Percentiles rank a stretch among this genome's conserved stretches.
Conservation (phyloP, 176 grass and related monocot genomes). For the Miscanthus lutarioriparius region DNA sequence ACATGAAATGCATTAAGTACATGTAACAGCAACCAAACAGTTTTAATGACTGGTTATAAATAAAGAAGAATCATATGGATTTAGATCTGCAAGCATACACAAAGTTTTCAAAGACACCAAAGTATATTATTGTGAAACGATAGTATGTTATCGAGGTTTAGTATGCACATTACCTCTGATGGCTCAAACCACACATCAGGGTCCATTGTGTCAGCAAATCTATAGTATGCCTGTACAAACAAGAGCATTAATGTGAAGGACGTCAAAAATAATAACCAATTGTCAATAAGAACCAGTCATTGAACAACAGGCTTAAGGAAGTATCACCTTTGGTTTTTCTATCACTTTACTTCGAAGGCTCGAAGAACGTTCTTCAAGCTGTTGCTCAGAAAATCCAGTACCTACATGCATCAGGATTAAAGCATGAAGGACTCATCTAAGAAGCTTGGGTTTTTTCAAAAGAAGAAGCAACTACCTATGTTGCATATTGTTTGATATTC, state of each 20-base stretch:
- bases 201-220: conserved; percentile 82
- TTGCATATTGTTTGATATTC: conserved; percentile 99
- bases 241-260: background rate
- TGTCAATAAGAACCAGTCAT: conserved; percentile 15
- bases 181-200: conserved; percentile 99
- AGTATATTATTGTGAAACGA: background rate
- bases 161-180: conserved; percentile 61
- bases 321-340: conserved; percentile 83
- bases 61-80: background rate
- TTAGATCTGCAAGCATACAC: conserved; percentile 6
- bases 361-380: conserved; percentile 82
- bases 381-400: conserved; percentile 97
- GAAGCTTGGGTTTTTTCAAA: background rate
- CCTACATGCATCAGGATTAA: conserved; percentile 50
- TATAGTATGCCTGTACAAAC: conserved; percentile 84
- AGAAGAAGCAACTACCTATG: conserved; percentile 58
- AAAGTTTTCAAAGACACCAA: conserved; percentile 7
- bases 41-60: background rate
- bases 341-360: conserved; percentile 94
- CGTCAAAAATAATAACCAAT: background rate
- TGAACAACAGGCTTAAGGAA: conserved; percentile 19
- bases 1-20: background rate
- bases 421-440: conserved; percentile 23
- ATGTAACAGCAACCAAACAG: conserved; percentile 6
- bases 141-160: background rate